Conservation (phyloP, 2,329 filamentous ascomycete genomes). For the Blastomyces percursus region DNA sequence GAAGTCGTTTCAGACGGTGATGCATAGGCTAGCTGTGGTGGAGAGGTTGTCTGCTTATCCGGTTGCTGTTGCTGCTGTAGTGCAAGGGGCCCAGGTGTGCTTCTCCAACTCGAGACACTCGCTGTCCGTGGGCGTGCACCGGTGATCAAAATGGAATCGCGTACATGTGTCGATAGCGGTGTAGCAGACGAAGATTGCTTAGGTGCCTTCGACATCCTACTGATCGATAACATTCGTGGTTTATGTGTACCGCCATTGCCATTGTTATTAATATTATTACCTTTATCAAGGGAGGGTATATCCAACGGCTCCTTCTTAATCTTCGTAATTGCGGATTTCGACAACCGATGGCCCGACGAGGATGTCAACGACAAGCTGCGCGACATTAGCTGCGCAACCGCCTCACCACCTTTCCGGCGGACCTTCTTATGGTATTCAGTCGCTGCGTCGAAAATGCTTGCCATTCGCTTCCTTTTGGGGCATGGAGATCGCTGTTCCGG, state of each 20-base stretch:
- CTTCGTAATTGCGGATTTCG: constrained; percentile 21
- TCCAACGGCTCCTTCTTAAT: constrained; percentile 26
- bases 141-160: background rate
- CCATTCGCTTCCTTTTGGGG: constrained; percentile 35
- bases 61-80: background rate
- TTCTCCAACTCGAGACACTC: constrained; percentile 6
- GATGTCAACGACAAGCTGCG: constrained; percentile 10
- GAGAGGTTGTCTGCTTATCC: background rate
- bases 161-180: background rate
- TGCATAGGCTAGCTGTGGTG: background rate
- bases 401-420: constrained; percentile 30
- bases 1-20: constrained; percentile 16
- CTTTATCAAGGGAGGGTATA: background rate
- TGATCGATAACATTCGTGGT: constrained; percentile 4
- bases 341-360: constrained; percentile 14
- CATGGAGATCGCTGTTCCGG: constrained; percentile 30
- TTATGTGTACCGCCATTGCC: background rate
- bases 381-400: constrained; percentile 32
- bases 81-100: background rate
- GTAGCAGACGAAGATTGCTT: background rate
- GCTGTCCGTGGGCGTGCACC: background rate
- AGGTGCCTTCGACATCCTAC: background rate
- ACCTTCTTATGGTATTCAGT: constrained; percentile 33
- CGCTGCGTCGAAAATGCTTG: constrained; percentile 32
- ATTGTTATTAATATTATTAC: background rate